phyloP scores from a whole-genome alignment of 768 basidiomycete species.

The Punctularia strigosozonata region DNA sequence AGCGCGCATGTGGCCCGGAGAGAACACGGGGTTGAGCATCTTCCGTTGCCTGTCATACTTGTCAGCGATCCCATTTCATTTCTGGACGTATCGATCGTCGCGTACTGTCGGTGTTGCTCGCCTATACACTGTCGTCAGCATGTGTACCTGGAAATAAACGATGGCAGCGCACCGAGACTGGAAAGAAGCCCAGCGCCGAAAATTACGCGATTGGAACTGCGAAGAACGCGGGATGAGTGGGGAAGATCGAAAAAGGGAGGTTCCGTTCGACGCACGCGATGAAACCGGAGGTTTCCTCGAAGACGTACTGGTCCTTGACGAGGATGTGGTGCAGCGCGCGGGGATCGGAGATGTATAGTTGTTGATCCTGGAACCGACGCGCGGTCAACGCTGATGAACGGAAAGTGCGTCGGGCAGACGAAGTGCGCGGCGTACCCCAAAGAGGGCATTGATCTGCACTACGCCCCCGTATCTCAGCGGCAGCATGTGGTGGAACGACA shows the following conservation, averaged over 20 bases:
- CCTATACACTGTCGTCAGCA: constrained; percentile 6
- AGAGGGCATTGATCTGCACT: constrained; percentile 21
- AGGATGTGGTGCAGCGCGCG: constrained; percentile 33
- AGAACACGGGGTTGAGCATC: constrained; percentile 11
- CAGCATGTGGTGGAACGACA: constrained; percentile 19
- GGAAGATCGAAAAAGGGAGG: neutral
- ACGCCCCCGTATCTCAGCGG: constrained; percentile 21
- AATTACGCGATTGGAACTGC: constrained; percentile 9
- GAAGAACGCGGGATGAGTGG: neutral
- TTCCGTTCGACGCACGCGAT: constrained; percentile 6
- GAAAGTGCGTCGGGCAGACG: neutral
- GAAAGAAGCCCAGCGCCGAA: constrained; percentile 27
- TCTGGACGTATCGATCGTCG: neutral
- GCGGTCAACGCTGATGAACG: neutral
- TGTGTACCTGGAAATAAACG: too few relatives aligned
- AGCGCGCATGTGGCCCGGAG: constrained; percentile 7
- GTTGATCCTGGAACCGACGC: constrained; percentile 2
- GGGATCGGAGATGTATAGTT: constrained; percentile 31
- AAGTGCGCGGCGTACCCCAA: constrained; percentile 16
- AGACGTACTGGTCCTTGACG: constrained; percentile 24
- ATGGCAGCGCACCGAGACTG: constrained; percentile 18
- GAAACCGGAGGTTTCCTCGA: constrained; percentile 8
- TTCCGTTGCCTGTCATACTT: constrained; percentile 13
- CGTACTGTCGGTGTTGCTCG: too few relatives aligned
- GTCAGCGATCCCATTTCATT: constrained; percentile 6